Conservation (phyloP, 768 basidiomycete genomes). For the Boletellus ananas region DNA sequence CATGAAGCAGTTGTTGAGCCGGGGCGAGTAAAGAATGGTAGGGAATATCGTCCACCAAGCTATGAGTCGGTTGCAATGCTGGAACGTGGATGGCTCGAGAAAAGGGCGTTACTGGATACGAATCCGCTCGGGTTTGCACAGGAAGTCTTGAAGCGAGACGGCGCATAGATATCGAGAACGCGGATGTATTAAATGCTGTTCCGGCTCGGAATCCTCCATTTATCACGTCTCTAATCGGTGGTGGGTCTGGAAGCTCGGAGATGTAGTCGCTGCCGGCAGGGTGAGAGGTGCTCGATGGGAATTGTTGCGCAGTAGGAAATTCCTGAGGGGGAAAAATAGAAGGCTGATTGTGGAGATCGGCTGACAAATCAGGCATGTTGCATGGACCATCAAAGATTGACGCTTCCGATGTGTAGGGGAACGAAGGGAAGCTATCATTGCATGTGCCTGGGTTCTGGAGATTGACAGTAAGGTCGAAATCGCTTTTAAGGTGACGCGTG, state of each 20-base stretch:
- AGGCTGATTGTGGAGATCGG: slow-evolving; percentile 6
- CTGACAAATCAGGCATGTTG: slow-evolving; percentile 3
- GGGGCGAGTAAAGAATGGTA: slow-evolving; percentile 19
- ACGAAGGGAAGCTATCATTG: neutral
- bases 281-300: neutral
- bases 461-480: slow-evolving; percentile 5
- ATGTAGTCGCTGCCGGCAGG: slow-evolving; percentile 10
- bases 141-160: slow-evolving; percentile 32
- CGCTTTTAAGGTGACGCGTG: slow-evolving; percentile 13
- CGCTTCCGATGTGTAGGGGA: slow-evolving; percentile 6
- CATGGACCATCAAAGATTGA: slow-evolving; percentile 1
- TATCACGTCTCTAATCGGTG: slow-evolving; percentile 13
- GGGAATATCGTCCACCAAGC: slow-evolving; percentile 3
- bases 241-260: slow-evolving; percentile 10
- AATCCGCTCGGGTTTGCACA: slow-evolving; percentile 15
- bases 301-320: slow-evolving; percentile 9
- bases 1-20: slow-evolving; percentile 29
- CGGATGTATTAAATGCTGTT: slow-evolving; percentile 13
- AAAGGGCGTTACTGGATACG: slow-evolving; percentile 12
- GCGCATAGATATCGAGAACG: slow-evolving; percentile 30
- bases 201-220: slow-evolving; percentile 8
- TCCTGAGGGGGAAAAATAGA: slow-evolving; percentile 5
- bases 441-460: slow-evolving; percentile 1
- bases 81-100: slow-evolving; percentile 9
- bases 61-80: slow-evolving; percentile 14